phyloP scores from a whole-genome alignment of 78 protist species.

The Dictyostelium discoideum region DNA sequence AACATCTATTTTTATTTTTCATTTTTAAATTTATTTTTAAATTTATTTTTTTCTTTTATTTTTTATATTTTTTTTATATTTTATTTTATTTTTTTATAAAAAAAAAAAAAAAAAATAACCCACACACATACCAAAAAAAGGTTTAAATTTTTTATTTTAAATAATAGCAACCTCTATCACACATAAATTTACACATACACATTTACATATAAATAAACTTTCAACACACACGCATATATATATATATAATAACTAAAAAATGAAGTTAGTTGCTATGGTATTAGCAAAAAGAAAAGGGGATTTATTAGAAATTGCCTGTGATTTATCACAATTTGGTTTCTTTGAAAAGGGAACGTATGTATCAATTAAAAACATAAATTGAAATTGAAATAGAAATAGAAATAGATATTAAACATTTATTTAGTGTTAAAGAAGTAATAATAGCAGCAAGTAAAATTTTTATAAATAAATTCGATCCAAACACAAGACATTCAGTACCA shows the following conservation, averaged over 20 bases:
- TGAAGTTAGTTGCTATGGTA: conserved; percentile 55
- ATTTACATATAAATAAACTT: neutral
- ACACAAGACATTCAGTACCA: conserved; percentile 52
- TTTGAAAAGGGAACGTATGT: conserved; percentile 75
- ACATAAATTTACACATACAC: neutral
- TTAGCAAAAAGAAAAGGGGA: conserved; percentile 56
- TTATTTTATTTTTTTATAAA: too few species aligned
- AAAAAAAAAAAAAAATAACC: neutral
- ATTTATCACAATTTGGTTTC: conserved; percentile 39
- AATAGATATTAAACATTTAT: neutral
- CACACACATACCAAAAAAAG: neutral
- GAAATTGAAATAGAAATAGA: neutral
- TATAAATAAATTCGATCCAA: conserved; percentile 39
- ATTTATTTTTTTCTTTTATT: neutral
- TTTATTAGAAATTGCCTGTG: conserved; percentile 15
- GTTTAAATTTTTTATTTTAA: neutral
- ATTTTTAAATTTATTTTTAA: neutral
- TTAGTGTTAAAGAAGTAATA: conserved; percentile 57
- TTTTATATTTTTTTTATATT: neutral
- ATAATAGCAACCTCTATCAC: neutral
- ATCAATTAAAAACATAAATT: neutral
- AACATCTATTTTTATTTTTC: too few species aligned
- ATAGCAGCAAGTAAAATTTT: conserved; percentile 69
- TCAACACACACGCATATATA: neutral
- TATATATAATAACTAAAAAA: neutral